Percentiles rank a stretch among this genome's conserved stretches.
Conservation (phyloP, 1,139 yeast species). For the Kodamaea suecica region DNA sequence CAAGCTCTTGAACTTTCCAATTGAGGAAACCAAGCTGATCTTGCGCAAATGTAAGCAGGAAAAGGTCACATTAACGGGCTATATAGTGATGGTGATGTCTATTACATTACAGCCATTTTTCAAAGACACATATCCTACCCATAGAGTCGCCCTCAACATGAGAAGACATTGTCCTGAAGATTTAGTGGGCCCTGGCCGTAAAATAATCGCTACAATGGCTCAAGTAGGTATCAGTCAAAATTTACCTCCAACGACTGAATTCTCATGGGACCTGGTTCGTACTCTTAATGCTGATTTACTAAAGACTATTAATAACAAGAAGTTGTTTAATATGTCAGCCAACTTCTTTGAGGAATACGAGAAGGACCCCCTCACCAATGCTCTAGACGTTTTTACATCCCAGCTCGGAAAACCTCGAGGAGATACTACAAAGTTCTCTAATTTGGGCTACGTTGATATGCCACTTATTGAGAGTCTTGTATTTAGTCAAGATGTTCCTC, state of each 20-base stretch:
- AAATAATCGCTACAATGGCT: constrained; percentile 35
- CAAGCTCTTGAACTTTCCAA: constrained; percentile 30
- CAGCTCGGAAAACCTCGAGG: constrained; percentile 28
- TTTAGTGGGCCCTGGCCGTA: constrained; percentile 19
- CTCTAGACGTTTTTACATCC: constrained; percentile 21
- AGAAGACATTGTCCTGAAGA: constrained; percentile 26
- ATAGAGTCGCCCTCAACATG: constrained; percentile 34
- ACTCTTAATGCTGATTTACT: constrained; percentile 21
- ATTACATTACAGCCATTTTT: constrained; percentile 30
- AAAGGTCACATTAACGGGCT: constrained; percentile 37
- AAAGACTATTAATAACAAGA: constrained; percentile 4
- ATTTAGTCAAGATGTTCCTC: constrained; percentile 39
- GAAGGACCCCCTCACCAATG: constrained; percentile 18
- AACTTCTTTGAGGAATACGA: constrained; percentile 18
- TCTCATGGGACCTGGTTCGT: constrained; percentile 37
- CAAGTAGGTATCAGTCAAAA: constrained; percentile 31
- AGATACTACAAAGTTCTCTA: constrained; percentile 38
- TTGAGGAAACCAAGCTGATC: constrained; percentile 23
- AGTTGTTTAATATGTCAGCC: constrained; percentile 23
- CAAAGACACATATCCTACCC: constrained; percentile 15
- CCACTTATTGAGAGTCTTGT: constrained; percentile 27
- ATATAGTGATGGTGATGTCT: constrained; percentile 25
- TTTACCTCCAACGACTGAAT: constrained; percentile 28
- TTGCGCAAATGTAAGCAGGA: constrained; percentile 28
- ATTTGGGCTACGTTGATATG: constrained; percentile 32